Percentiles rank a stretch among this genome's conserved stretches.
Conservation (phyloP, 148 eudicot genomes). For the Rhododendron griersonianum region DNA sequence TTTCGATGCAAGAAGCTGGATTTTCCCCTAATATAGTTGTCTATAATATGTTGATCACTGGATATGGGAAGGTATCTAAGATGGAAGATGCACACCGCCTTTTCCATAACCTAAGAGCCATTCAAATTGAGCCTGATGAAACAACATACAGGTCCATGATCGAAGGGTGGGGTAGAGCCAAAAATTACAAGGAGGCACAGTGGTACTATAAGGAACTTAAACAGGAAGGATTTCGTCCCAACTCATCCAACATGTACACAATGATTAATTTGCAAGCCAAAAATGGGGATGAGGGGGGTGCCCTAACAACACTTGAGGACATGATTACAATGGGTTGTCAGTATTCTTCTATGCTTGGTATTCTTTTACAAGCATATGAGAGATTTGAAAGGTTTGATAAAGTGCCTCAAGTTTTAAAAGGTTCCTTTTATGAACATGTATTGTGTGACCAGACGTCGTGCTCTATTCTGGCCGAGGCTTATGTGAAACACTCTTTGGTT, state of each 20-base stretch:
- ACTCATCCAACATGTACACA: conserved; percentile 72
- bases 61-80: conserved; percentile 67
- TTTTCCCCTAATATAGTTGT: conserved; percentile 68
- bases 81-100: conserved; percentile 61
- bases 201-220: conserved; percentile 61
- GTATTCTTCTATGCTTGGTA: conserved; percentile 65
- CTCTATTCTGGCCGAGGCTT: conserved; percentile 81
- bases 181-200: conserved; percentile 49
- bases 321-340: conserved; percentile 74
- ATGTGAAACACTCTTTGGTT: conserved; percentile 70
- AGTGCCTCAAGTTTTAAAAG: conserved; percentile 53
- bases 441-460: conserved; percentile 70
- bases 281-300: conserved; percentile 53
- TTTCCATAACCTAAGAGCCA: conserved; percentile 36
- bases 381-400: conserved; percentile 54
- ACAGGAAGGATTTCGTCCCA: conserved; percentile 57
- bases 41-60: conserved; percentile 77
- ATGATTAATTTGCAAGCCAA: conserved; percentile 76
- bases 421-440: conserved; percentile 61
- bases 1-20: conserved; percentile 58
- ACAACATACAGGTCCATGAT: conserved; percentile 89
- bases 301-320: conserved; percentile 49
- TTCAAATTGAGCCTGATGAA: conserved; percentile 74
- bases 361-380: conserved; percentile 72
- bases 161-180: conserved; percentile 89